Base-by-base conservation (phyloP, 306 rosid genomes). In the Prunus mume region DNA sequence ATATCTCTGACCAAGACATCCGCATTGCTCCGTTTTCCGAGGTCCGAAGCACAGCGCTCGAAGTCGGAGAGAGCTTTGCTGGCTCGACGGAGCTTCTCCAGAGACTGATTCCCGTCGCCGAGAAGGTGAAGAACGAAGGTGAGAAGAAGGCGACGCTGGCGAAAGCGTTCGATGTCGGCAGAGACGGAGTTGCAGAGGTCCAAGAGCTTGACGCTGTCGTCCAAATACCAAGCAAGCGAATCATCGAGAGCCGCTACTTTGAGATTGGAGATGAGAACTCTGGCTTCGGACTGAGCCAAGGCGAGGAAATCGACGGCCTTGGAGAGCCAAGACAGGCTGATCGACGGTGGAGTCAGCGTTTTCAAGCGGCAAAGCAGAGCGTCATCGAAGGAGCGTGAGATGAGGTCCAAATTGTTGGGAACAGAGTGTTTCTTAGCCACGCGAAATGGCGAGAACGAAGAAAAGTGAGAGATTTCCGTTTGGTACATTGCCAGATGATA, bases 261-360 rank as follows among this genome's bases (percentile, higher is more conserved):
- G 55, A 72, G 66, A 38, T 4, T 24, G 5, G 66, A 38, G 17
- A 73, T 57, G 38, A 73, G 52, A 24, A 19, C 22, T 11, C 76
- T 20, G 5, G 67, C 76, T n/a, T 58, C 68, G 43, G 68, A 60
- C 11, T 72, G 76, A 0, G 56, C 55, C 25, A 10, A 2, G 43
- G 56, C 10, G 41, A 72, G 56, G 9, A 72, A 57, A 43, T 41
- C 76, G 24, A 72, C 68, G 43, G 76, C 76, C 27, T 57, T 38
- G 55, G 76, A 38, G 17, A 73, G 76, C 76, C 76, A 72, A 17
- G 27, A 24, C 18, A 72, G 5, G 27, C 76, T 73, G 68, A 73
- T 58, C 6, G 76, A 73, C 56, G 76, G 68, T 24, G 57, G 43
- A 17, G 34, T 3, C 2, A 73, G 56, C 24, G 18, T 14, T 2